Evolutionary conservation across 345 rosid genomes (phyloP), one percentile per base, ranked within the genome.

Genomic region (Populus deltoides): DNA sequence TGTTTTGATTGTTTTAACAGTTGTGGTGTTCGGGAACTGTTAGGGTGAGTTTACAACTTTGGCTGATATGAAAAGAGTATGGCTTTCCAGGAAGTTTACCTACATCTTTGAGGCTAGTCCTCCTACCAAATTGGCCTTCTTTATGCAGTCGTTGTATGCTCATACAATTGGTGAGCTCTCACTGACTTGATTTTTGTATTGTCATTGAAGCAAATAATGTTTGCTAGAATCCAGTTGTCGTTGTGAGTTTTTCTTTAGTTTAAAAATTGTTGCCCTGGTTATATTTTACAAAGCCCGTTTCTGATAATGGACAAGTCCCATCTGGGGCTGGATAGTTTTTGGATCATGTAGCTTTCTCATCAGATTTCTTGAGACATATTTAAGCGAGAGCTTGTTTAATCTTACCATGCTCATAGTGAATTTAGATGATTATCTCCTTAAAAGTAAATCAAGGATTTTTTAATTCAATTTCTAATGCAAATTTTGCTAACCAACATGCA

Each of bases 121-220:
- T 72, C 83, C 83, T 33, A 55, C 53, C 45, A 87, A 86, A 49
- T 75, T 88, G 81, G 80, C 91, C 38, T 88, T 88, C 74, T 88
- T 91, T 79, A 88, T 89, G 89, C 97, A 91, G 79, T 89, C 97
- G 41, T 76, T 91, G 55, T 91, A 90, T 81, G 86, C 90, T 72
- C 92, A 87, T 75, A 33, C 89, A 27, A 86, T 89, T 29, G 85
- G 92, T 88, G 82, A n/a, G 77, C 78, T 72, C 35, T 24, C 62
- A 11, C 29, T 0, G 53, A 24, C n/a, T 9, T 67, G 36, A 4
- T 59, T 72, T 73, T 9, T 20, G n/a, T 45, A 18, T 29, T 39
- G 17, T 17, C 49, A 7, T n/a, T 57, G 3, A 35, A 22, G 41
- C 12, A 41, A 41, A 9, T 41, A 41, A 39, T 36, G 71, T 36